Evolutionary conservation across 306 rosid species (phyloP).

Genomic region (Adenanthera pavonina): DNA sequence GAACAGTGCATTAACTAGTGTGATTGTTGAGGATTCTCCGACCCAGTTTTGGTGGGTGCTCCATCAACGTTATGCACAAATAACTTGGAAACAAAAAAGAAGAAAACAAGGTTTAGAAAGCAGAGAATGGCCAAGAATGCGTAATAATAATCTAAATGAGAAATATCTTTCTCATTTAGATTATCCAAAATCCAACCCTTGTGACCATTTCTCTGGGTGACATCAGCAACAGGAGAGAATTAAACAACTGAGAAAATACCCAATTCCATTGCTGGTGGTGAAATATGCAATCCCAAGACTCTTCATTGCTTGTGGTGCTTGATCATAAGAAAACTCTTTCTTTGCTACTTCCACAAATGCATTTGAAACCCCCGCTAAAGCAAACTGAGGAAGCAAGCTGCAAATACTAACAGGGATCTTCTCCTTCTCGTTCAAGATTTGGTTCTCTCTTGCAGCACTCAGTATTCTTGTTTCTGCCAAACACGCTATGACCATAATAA

Average conservation of each 20-base stretch:
- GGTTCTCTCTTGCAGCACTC: conserved; percentile 47
- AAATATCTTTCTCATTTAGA: conserved; percentile 60
- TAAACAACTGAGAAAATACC: conserved; percentile 67
- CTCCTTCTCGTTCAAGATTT: conserved; percentile 34
- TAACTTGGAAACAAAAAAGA: conserved; percentile 57
- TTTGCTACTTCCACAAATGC: conserved; percentile 70
- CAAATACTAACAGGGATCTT: conserved; percentile 68
- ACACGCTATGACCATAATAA: conserved; percentile 56
- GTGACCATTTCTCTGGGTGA: conserved; percentile 52
- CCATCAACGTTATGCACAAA: conserved; percentile 62
- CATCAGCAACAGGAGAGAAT: conserved; percentile 58
- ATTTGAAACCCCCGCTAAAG: conserved; percentile 70
- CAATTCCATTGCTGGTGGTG: conserved; percentile 67
- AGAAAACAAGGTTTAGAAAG: conserved; percentile 65
- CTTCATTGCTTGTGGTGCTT: conserved; percentile 79
- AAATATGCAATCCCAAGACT: conserved; percentile 75
- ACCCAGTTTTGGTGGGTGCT: conserved; percentile 33
- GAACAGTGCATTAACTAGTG: neutral
- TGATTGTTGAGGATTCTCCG: conserved; percentile 28
- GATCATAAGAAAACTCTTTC: conserved; percentile 81
- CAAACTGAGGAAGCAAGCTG: conserved; percentile 59
- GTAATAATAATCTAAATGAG: conserved; percentile 70
- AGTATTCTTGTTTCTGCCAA: conserved; percentile 63
- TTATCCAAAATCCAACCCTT: conserved; percentile 78
- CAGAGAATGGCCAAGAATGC: conserved; percentile 61